phyloP scores from a whole-genome alignment of 495 filamentous ascomycete genomes.

The Sabuloglossum arenarium region DNA sequence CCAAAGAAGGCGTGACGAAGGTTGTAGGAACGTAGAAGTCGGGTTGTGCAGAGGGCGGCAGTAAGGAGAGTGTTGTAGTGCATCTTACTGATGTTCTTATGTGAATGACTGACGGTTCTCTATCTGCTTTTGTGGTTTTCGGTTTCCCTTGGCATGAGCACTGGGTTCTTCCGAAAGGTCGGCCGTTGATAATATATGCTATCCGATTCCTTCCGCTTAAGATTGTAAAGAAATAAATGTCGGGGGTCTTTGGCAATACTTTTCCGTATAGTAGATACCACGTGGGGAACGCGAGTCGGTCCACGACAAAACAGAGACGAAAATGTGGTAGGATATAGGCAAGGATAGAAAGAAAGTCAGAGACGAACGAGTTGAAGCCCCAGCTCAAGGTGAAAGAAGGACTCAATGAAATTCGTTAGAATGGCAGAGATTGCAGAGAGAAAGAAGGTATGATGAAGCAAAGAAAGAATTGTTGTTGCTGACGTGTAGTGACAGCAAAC shows the following conservation, averaged over 20 bases:
- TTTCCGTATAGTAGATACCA: background rate
- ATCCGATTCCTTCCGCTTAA: background rate
- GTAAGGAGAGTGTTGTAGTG: slow-evolving; percentile 13
- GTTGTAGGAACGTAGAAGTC: slow-evolving; percentile 14
- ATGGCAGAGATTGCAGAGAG: background rate
- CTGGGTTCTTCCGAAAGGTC: background rate
- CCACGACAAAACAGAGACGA: background rate
- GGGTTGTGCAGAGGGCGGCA: slow-evolving; percentile 15
- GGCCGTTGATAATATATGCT: background rate
- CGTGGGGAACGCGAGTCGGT: background rate
- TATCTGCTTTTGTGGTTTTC: background rate
- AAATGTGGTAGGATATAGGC: background rate
- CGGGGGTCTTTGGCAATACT: background rate
- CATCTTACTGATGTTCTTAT: slow-evolving; percentile 7
- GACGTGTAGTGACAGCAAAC: slow-evolving; percentile 1
- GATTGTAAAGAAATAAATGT: background rate
- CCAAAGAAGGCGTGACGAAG: slow-evolving; percentile 17
- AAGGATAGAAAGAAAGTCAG: background rate
- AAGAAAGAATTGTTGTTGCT: background rate
- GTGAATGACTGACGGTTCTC: background rate
- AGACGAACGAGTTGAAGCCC: background rate
- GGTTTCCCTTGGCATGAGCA: background rate
- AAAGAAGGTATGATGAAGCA: background rate
- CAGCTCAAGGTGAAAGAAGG: background rate
- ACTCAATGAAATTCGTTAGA: slow-evolving; percentile 2